Evolutionary conservation across 331 rosid genomes (phyloP), one percentile per base, ranked within the genome.

Genomic region (Acacia pycnantha): DNA sequence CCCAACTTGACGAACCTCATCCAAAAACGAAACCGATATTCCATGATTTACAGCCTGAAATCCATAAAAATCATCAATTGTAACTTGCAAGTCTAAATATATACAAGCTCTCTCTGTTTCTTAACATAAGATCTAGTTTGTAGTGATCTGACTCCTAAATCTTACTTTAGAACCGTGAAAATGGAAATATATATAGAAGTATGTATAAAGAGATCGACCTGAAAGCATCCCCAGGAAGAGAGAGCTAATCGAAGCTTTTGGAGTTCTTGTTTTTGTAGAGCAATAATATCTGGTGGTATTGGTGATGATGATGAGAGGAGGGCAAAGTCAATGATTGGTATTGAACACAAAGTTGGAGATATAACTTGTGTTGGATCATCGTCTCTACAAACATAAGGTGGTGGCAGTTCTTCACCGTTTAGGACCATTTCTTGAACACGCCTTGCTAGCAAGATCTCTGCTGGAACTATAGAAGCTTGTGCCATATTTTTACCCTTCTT

Each of bases 11-110:
- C 89, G 85, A 35, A 89, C 82, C 77, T 79, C 58, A 29, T 89
- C 85, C 56, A 91, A 79, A 37, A 84, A 56, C 43, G 84, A 76
- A 40, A 22, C 67, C 10, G 88, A 44, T 19, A 82, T 81, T 14
- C 90, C 93, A 83, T 88, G 90, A 33, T 87, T 87, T 44, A 83
- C 80, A 77, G 88, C 93, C 93, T 89, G 78, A 73, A 35, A 66
- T 48, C 26, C 66, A 66, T 16, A 16, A 19, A 66, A 66, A 59
- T 51, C 58, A 48, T 12, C 5, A 5, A 6, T 37, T 37, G 8
- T 37, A 37, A 6, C 41, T 37, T 37, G 19, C 3, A 47, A 47
- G 53, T 47, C 5, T 47, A 47, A 47, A 47, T 47, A 37, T 6
- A 37, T 37, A 37, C 41, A 6, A 37, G 1, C 40, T 29, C 31